Evolutionary conservation across 257 asterid genomes (phyloP).

Genomic region (Solanum okadae): DNA sequence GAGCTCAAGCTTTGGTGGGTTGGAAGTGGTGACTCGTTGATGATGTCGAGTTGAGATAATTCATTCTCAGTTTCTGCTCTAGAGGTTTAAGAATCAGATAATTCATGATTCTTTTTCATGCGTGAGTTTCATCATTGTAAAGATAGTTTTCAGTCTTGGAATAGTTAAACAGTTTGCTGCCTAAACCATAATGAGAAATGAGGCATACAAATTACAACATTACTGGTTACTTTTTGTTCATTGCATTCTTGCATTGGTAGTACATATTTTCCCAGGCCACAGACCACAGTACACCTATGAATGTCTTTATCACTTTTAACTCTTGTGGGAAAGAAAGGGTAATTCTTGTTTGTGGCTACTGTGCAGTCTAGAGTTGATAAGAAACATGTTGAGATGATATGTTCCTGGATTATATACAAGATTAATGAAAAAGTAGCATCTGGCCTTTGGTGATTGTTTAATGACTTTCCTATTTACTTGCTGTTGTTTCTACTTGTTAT

Average conservation of each 20-base stretch:
- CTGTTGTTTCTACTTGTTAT: too few species aligned
- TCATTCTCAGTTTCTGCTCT: background rate
- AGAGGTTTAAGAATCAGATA: background rate
- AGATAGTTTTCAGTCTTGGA: background rate
- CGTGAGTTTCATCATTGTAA: background rate
- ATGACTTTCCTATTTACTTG: background rate
- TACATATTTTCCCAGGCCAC: background rate
- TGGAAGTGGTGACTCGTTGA: slow-evolving; percentile 16
- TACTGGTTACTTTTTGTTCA: background rate
- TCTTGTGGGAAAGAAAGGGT: too few species aligned
- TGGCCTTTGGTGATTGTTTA: slow-evolving; percentile 3
- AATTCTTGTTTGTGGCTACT: too few species aligned
- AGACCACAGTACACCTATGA: background rate
- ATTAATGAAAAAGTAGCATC: background rate
- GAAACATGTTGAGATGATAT: slow-evolving; percentile 3
- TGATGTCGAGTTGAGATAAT: slow-evolving; percentile 22
- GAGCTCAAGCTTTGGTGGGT: slow-evolving; percentile 28
- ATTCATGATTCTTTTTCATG: background rate
- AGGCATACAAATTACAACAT: background rate
- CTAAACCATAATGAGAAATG: background rate
- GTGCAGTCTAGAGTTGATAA: background rate
- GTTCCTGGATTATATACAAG: slow-evolving; percentile 4
- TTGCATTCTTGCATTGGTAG: background rate
- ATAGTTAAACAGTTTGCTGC: background rate
- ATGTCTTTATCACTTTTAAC: too few species aligned